Base-by-base conservation (phyloP, 148 eudicot genomes). In the Nepenthes gracilis region DNA sequence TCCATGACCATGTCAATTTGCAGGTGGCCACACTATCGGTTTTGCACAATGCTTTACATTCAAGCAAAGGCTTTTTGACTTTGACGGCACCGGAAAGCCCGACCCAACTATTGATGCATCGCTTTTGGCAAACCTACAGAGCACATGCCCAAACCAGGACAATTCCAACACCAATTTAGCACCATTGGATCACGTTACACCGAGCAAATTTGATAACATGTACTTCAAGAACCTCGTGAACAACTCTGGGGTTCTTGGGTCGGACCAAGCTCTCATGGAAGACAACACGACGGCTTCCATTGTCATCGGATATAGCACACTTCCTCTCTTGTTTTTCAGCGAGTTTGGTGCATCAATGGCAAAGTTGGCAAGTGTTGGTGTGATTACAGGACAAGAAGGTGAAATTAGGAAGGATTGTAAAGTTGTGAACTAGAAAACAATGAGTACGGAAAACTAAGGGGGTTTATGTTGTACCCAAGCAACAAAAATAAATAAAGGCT, bases 21-120 rank as follows among this genome's bases (percentile, higher is more conserved):
- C 48, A 85, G 95, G 95, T 47, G 95, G 78, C 11, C 95, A 86
- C 67, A 83, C 95, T 9, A 83, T 86, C 14, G 95, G 95, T 34
- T 86, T 81, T 70, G 86, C 86, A 40, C 86, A 86, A 48, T 86
- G 95, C 74, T 63, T 51, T 51, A 67, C 80, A 23, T 81, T 86
- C 75, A 83, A 83, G 68, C 60, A 57, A 35, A 77, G 95, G 77
- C 81, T 87, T 36, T 87, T 77, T 66, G 47, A 87, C 65, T 87
- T 83, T 50, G 74, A 67, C 36, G 86, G 83, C 33, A 64, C 85
- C 0, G 89, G 87, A 0, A 78, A 80, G 43, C 76, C 95, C 9
- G 95, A 87, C 43, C 89, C 95, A 23, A 62, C 73, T 6, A 80
- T 87, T 0, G 86, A 81, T 13, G 9, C 76, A 65, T 71, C 83